A percentile compares a stretch with the other conserved stretches of the same genome.
Conservation (phyloP, 768 basidiomycete genomes). For the Dictyophora rubrovolvata region DNA sequence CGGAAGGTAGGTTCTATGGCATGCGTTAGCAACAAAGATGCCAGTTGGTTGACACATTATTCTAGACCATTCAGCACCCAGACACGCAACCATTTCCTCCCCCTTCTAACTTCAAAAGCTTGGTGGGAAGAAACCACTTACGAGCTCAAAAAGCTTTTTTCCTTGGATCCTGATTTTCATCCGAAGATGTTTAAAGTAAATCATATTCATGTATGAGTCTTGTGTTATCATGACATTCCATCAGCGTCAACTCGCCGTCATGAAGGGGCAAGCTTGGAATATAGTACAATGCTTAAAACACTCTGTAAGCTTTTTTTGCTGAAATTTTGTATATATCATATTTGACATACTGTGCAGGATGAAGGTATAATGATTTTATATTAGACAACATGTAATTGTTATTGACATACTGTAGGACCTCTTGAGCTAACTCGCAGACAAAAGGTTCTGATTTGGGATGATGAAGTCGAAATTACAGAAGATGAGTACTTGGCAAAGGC, state of each 20-base stretch:
- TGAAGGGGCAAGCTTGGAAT: slow-evolving; percentile 90
- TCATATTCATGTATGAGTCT: not conserved
- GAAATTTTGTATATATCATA: not conserved
- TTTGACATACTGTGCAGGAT: slow-evolving; percentile 36
- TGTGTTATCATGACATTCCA: not conserved
- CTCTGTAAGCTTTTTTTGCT: slow-evolving; percentile 35
- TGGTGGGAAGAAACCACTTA: slow-evolving; percentile 91
- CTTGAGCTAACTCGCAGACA: slow-evolving; percentile 79
- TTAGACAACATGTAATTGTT: not conserved
- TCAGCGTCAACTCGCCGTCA: slow-evolving; percentile 80
- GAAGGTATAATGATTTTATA: slow-evolving; percentile 41
- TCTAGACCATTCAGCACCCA: slow-evolving; percentile 64
- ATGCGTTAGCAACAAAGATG: slow-evolving; percentile 2
- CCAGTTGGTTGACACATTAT: not conserved
- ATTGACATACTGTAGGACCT: slow-evolving; percentile 45
- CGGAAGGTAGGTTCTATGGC: slow-evolving; percentile 32
- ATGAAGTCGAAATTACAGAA: slow-evolving; percentile 66
- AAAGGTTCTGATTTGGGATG: slow-evolving; percentile 78
- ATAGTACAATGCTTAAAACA: slow-evolving; percentile 79
- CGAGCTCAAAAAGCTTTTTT: slow-evolving; percentile 66
- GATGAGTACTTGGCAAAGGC: slow-evolving; percentile 24
- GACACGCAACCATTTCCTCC: slow-evolving; percentile 74
- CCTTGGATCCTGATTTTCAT: slow-evolving; percentile 77
- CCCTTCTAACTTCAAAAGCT: slow-evolving; percentile 65
- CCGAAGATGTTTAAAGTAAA: slow-evolving; percentile 80